Percentiles rank a stretch among this genome's conserved stretches.
Conservation (phyloP, 495 filamentous ascomycete species). For the Chaetomium fimeti region DNA sequence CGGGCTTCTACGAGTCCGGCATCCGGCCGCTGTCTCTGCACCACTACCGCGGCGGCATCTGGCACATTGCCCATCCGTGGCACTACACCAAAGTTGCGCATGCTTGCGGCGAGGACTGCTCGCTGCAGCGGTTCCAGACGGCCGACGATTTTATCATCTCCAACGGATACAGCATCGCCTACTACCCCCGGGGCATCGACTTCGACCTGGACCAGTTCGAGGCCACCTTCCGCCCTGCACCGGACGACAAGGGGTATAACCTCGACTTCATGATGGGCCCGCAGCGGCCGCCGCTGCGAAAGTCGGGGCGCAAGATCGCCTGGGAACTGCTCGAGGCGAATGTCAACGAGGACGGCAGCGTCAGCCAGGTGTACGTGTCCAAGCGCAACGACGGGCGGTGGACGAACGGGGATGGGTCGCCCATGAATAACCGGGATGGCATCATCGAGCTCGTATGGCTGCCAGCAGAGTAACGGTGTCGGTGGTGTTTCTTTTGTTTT, state of each 20-base stretch:
- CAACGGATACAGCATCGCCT: constrained; percentile 63
- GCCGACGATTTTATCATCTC: constrained; percentile 62
- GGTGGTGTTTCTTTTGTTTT: neutral
- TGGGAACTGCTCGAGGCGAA: constrained; percentile 53
- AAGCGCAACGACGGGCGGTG: constrained; percentile 50
- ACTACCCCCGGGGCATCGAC: constrained; percentile 57
- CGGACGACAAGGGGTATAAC: constrained; percentile 54
- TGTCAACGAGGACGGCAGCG: constrained; percentile 42
- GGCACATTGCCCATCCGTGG: constrained; percentile 54
- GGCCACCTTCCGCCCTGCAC: constrained; percentile 60
- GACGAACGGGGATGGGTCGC: constrained; percentile 43
- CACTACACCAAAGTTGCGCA: constrained; percentile 65
- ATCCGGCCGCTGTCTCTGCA: constrained; percentile 63
- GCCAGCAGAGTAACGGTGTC: constrained; percentile 21
- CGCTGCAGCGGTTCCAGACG: constrained; percentile 64
- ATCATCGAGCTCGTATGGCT: constrained; percentile 55
- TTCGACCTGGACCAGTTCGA: constrained; percentile 64
- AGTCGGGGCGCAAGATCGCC: constrained; percentile 52
- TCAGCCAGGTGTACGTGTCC: constrained; percentile 49
- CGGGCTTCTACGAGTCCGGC: constrained; percentile 67
- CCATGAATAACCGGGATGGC: constrained; percentile 50
- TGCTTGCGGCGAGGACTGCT: constrained; percentile 62
- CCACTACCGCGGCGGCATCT: constrained; percentile 60
- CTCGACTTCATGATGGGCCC: constrained; percentile 53
- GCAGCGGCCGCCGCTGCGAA: constrained; percentile 45